These are phyloP conservation scores for Erodium chrysanthum DNA, from an alignment of 441 rosid genomes.

Conservation along the genomic window DNA sequence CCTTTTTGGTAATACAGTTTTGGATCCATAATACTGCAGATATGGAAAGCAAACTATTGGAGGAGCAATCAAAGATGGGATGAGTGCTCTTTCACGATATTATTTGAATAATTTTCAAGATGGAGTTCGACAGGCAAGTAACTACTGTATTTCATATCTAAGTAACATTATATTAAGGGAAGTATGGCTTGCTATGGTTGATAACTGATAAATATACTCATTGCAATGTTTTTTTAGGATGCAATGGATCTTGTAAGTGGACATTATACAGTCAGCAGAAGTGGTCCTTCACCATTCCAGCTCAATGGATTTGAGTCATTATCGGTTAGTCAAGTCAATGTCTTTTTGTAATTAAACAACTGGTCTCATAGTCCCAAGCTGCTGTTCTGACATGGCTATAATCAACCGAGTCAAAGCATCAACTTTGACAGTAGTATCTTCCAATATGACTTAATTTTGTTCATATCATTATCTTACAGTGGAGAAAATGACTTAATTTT, in stretches of 20 bases:
- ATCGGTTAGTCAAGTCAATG: constrained; percentile 41
- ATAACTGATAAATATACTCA: constrained; percentile 1
- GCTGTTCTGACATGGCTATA: background rate
- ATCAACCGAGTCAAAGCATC: background rate
- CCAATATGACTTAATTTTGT: too few species aligned
- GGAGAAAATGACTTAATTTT: background rate
- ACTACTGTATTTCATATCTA: too few species aligned
- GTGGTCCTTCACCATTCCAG: constrained; percentile 66
- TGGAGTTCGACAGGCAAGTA: constrained; percentile 86
- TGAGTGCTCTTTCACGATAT: constrained; percentile 87
- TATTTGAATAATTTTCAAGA: constrained; percentile 89
- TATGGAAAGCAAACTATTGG: constrained; percentile 73
- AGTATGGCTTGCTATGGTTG: background rate
- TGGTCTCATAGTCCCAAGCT: background rate
- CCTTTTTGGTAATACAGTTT: constrained; percentile 8
- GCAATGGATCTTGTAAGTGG: constrained; percentile 93
- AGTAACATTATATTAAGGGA: too few species aligned
- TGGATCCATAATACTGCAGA: constrained; percentile 31
- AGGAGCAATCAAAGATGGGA: constrained; percentile 76
- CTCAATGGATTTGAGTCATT: constrained; percentile 57
- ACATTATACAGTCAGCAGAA: constrained; percentile 54
- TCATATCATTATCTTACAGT: background rate
- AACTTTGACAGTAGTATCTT: too few species aligned
- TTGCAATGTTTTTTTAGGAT: constrained; percentile 39
- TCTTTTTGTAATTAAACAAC: background rate